A percentile compares a stretch with the other conserved stretches of the same genome.
Evolutionary conservation across 345 rosid genomes (phyloP).

Genomic region (Brassica incana): DNA sequence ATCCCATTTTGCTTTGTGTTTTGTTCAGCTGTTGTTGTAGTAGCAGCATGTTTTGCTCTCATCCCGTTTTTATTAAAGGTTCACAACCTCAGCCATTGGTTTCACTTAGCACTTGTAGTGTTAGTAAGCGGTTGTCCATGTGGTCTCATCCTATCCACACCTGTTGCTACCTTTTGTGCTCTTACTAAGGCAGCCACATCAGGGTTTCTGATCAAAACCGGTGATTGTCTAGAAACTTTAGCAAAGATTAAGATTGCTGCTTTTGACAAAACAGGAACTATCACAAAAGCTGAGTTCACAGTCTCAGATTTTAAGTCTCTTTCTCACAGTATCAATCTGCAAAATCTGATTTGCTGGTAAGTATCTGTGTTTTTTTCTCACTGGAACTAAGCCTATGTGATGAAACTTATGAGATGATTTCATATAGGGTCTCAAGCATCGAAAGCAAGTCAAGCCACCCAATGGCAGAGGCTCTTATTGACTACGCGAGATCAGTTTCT

Average conservation of each 20-base stretch:
- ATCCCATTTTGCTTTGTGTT: background rate
- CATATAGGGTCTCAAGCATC: constrained; percentile 74
- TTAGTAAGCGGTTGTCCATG: constrained; percentile 93
- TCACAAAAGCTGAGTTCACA: constrained; percentile 80
- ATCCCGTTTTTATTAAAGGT: constrained; percentile 50
- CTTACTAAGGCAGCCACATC: constrained; percentile 76
- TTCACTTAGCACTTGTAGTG: constrained; percentile 73
- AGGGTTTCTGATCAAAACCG: constrained; percentile 83
- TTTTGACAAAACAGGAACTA: constrained; percentile 91
- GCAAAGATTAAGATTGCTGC: constrained; percentile 65
- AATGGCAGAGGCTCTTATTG: constrained; percentile 73
- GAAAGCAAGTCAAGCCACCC: constrained; percentile 95
- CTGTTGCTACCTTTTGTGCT: constrained; percentile 86
- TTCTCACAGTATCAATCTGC: constrained; percentile 33
- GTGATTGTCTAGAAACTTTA: constrained; percentile 67
- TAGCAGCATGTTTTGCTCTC: constrained; percentile 52
- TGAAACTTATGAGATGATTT: constrained; percentile 3
- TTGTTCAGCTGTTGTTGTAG: constrained; percentile 53
- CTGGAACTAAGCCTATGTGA: background rate
- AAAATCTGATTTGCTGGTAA: constrained; percentile 66
- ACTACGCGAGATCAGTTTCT: constrained; percentile 52
- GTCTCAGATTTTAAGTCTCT: constrained; percentile 59
- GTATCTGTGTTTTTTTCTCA: background rate
- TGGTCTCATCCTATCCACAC: constrained; percentile 84
- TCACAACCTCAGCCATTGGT: constrained; percentile 52